phyloP scores from a whole-genome alignment of 495 filamentous ascomycete species.

The Daldinia bambusicola region DNA sequence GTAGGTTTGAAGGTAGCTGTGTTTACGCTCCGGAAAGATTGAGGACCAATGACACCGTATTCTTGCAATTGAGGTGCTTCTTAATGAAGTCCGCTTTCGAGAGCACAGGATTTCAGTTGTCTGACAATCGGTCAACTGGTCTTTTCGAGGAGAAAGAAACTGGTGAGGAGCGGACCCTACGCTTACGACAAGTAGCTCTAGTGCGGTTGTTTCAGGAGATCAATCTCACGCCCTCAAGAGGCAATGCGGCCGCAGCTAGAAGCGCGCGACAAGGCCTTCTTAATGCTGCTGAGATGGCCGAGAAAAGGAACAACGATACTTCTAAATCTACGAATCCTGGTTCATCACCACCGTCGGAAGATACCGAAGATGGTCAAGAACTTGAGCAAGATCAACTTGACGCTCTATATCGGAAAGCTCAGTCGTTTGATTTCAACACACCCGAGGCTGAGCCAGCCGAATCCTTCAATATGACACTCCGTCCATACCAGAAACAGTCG shows the following conservation, averaged over 20 bases:
- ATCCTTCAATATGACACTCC: conserved; percentile 82
- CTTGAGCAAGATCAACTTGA: conserved; percentile 96
- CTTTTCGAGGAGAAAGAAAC: conserved; percentile 80
- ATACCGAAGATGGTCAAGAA: conserved; percentile 85
- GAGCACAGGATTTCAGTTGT: conserved; percentile 63
- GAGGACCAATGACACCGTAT: conserved; percentile 91
- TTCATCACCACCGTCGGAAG: conserved; percentile 63
- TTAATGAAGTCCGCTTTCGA: conserved; percentile 79
- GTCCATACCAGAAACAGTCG: conserved; percentile 95
- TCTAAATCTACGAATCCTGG: conserved; percentile 51
- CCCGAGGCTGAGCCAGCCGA: conserved; percentile 83
- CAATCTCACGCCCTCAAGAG: conserved; percentile 76
- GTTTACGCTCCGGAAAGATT: conserved; percentile 89
- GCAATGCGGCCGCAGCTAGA: conserved; percentile 78
- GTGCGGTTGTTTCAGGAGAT: conserved; percentile 92
- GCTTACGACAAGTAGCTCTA: conserved; percentile 86
- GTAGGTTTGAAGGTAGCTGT: conserved; percentile 84
- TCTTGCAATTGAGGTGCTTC: conserved; percentile 84
- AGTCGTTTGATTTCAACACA: conserved; percentile 94
- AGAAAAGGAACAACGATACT: conserved; percentile 73
- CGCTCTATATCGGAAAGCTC: conserved; percentile 92
- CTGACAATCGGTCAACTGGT: conserved; percentile 74
- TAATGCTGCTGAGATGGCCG: conserved; percentile 84
- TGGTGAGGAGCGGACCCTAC: conserved; percentile 81
- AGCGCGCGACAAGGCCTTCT: conserved; percentile 84